A percentile compares a stretch with the other conserved stretches of the same genome.
These are phyloP conservation scores for Ceratocystis colombiana DNA, from an alignment of 2,329 filamentous ascomycete species.

Conservation along the genomic window DNA sequence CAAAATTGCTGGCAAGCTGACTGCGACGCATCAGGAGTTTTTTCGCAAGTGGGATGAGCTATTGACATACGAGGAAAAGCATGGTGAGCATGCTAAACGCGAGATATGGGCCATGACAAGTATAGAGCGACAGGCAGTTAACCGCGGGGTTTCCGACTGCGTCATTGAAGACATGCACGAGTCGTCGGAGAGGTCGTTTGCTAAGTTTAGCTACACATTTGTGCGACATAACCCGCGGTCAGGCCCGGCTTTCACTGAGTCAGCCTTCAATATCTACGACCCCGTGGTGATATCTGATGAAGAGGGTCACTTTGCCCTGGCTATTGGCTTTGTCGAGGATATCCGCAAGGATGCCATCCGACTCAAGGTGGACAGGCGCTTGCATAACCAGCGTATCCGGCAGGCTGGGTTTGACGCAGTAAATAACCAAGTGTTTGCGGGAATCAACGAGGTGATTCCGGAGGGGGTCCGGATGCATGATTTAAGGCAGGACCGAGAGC, in stretches of 20 bases:
- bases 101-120: constrained; percentile 97
- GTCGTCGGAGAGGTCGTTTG: constrained; percentile 68
- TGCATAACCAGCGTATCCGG: constrained; percentile 75
- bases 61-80: constrained; percentile 87
- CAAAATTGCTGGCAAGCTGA: constrained; percentile 69
- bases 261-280: constrained; percentile 75
- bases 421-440: constrained; percentile 74
- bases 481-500: not conserved
- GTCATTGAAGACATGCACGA: constrained; percentile 49
- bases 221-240: constrained; percentile 53
- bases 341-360: constrained; percentile 66
- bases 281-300: constrained; percentile 96
- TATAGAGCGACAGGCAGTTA: constrained; percentile 72
- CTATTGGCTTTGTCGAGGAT: constrained; percentile 78
- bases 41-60: constrained; percentile 92
- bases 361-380: constrained; percentile 78
- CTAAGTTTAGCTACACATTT: constrained; percentile 80
- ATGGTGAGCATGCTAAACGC: constrained; percentile 72
- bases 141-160: constrained; percentile 81
- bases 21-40: constrained; percentile 63
- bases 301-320: constrained; percentile 84
- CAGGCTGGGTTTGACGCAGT: constrained; percentile 64
- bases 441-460: constrained; percentile 70
- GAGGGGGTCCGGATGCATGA: constrained; percentile 19
- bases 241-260: constrained; percentile 79